Base-by-base conservation (phyloP, 2,329 filamentous ascomycete genomes). In the Clonostachys byssicola region DNA sequence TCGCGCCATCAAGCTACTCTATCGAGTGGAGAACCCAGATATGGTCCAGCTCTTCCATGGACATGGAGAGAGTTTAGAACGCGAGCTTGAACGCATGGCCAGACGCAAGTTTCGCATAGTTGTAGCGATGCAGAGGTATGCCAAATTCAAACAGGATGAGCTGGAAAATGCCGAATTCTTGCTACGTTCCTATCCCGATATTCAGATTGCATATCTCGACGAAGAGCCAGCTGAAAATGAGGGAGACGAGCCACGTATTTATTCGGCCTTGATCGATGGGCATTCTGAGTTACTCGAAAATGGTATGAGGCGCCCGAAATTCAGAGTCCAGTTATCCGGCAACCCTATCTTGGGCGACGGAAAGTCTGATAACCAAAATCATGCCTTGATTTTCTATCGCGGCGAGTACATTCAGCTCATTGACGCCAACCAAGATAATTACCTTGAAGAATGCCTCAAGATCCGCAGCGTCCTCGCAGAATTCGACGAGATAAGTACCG, bases 351-450 rank as follows among this genome's bases (percentile, higher is more conserved):
- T 99, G 35, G 94, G 95, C 68, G 94, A 99, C 60, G 94, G 94
- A 65, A 99, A 99, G 69, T 97, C 94, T 8, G 94, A 99, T 75
- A 99, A 99, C 74, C 94, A 99, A 75, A 99, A 99, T 67, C 94
- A 99, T 67, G 79, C 88, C 5, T 83, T 99, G 60, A 96, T 99
- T 66, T 99, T 99, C 79, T 99, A 99, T 73, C 92, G 94, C 56
- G 94, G 94, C 64, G 94, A 99, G 73, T 99, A 99, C 71, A 96
- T 99, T 56, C 94, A 99, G 71, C 88, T 99, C 54, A 96, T 99
- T 67, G 94, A 99, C 63, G 94, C 94, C 73, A 99, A 99, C 68
- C 94, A 99, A 68, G 94, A 99, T 78, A 99, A 99, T 74, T 99
- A 99, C 59, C 80, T 99, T 6, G 94, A 99, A 68, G 94, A 99